A percentile compares a stretch with the other conserved stretches of the same genome.
phyloP scores from a whole-genome alignment of 2,329 filamentous ascomycete genomes.

The Colletotrichum noveboracense region DNA sequence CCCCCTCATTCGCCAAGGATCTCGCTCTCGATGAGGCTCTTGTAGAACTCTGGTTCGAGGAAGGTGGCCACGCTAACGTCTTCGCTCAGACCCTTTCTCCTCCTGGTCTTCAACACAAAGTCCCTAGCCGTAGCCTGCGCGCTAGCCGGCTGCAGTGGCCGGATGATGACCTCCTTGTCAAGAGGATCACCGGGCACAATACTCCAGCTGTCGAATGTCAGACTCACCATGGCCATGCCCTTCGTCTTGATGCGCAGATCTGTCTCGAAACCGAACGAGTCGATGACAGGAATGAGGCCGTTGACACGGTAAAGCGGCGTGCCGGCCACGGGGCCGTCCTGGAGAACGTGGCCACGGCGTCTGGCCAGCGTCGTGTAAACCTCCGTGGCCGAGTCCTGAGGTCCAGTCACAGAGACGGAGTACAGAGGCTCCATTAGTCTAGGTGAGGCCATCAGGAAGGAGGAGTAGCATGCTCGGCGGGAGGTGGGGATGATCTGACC shows the following conservation, averaged over 20 bases:
- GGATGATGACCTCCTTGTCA: slow-evolving; percentile 81
- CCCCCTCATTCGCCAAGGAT: slow-evolving; percentile 66
- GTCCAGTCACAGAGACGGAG: slow-evolving; percentile 89
- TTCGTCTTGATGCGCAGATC: slow-evolving; percentile 96
- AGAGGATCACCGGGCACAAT: slow-evolving; percentile 96
- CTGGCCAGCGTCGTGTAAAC: slow-evolving; percentile 92
- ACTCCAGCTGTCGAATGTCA: slow-evolving; percentile 96
- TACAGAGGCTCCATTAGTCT: slow-evolving; percentile 97
- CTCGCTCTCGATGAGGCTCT: slow-evolving; percentile 85
- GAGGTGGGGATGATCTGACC: slow-evolving; percentile 98
- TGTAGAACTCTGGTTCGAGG: slow-evolving; percentile 91
- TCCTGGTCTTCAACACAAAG: slow-evolving; percentile 94
- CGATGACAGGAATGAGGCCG: slow-evolving; percentile 92
- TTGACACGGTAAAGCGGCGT: slow-evolving; percentile 93
- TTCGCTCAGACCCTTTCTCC: slow-evolving; percentile 92
- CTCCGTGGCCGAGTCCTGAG: slow-evolving; percentile 84
- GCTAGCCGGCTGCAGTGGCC: slow-evolving; percentile 85
- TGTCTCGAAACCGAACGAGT: slow-evolving; percentile 97
- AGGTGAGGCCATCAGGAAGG: slow-evolving; percentile 95
- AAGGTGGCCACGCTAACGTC: slow-evolving; percentile 97
- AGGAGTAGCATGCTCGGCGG: slow-evolving; percentile 90
- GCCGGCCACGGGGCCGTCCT: slow-evolving; percentile 92
- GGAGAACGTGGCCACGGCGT: slow-evolving; percentile 88
- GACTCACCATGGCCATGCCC: slow-evolving; percentile 85
- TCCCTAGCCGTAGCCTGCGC: slow-evolving; percentile 91